Conservation (phyloP, 805 yeast species). For the Yamadazyma philogaea region DNA sequence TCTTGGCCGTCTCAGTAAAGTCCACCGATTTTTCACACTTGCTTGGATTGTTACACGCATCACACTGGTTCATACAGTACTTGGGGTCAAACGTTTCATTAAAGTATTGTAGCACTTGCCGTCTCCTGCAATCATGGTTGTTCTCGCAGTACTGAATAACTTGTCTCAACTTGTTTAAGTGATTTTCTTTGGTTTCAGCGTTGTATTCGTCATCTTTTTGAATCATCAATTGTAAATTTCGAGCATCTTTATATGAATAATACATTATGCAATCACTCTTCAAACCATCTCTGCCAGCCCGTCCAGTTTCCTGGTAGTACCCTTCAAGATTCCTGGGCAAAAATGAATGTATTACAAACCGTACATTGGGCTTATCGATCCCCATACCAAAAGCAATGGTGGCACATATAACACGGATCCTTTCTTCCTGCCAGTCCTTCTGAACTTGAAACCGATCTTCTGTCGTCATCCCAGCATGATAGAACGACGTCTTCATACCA, state of each 20-base stretch:
- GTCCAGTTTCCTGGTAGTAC: conserved; percentile 95
- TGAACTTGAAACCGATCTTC: conserved; percentile 75
- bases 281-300: conserved; percentile 96
- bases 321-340: conserved; percentile 92
- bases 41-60: conserved; percentile 61
- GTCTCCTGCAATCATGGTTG: conserved; percentile 82
- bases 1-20: conserved; percentile 61
- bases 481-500: conserved; percentile 70
- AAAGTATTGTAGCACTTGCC: conserved; percentile 85
- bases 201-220: conserved; percentile 70
- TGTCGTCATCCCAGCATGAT: conserved; percentile 93
- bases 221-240: conserved; percentile 72
- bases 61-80: conserved; percentile 73
- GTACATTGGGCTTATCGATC: conserved; percentile 92
- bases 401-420: conserved; percentile 81
- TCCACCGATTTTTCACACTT: conserved; percentile 54
- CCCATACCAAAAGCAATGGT: conserved; percentile 99
- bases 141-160: conserved; percentile 93
- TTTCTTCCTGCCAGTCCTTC: conserved; percentile 72
- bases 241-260: conserved; percentile 76
- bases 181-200: conserved; percentile 65
- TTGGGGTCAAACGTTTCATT: conserved; percentile 73
- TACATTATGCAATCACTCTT: conserved; percentile 80
- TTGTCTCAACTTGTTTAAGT: conserved; percentile 69
- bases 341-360: conserved; percentile 86